These are phyloP conservation scores for Lachnellula suecica DNA, from an alignment of 2,329 filamentous ascomycete species.

Conservation along the genomic window DNA sequence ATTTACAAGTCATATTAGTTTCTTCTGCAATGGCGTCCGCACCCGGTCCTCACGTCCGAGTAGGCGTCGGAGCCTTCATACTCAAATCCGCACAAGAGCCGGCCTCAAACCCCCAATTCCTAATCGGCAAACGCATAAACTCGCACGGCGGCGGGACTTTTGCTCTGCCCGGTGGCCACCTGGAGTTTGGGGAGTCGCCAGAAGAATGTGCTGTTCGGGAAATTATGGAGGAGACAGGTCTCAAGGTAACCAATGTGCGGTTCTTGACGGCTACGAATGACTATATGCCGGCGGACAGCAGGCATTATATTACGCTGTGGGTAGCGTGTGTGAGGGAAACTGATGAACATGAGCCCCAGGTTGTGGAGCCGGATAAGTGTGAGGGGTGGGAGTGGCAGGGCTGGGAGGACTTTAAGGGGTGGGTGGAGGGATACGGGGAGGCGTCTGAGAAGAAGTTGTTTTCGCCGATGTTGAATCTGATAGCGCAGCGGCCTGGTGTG, in stretches of 20 bases:
- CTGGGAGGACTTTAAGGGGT: slow-evolving; percentile 46
- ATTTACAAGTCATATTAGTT: too few species aligned
- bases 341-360: slow-evolving; percentile 49
- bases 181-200: slow-evolving; percentile 67
- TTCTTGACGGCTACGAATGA: slow-evolving; percentile 67
- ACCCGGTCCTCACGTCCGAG: slow-evolving; percentile 13
- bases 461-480: slow-evolving; percentile 45
- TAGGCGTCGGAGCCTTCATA: slow-evolving; percentile 22
- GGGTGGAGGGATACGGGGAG: slow-evolving; percentile 30
- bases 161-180: slow-evolving; percentile 73
- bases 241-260: slow-evolving; percentile 50
- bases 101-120: slow-evolving; percentile 11
- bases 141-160: slow-evolving; percentile 46
- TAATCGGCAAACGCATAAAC: slow-evolving; percentile 17
- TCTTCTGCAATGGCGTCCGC: too few species aligned
- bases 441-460: slow-evolving; percentile 40
- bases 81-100: slow-evolving; percentile 8
- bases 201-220: slow-evolving; percentile 66
- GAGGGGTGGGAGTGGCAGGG: slow-evolving; percentile 51
- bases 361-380: slow-evolving; percentile 50
- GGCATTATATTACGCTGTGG: slow-evolving; percentile 77
- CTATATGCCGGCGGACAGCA: slow-evolving; percentile 55
- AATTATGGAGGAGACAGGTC: slow-evolving; percentile 67
- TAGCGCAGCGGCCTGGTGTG: slow-evolving; percentile 38
- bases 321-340: slow-evolving; percentile 53